Evolutionary conservation across 2,329 filamentous ascomycete genomes (phyloP), one percentile per base, ranked within the genome.

Genomic region (Fusarium sp.): DNA sequence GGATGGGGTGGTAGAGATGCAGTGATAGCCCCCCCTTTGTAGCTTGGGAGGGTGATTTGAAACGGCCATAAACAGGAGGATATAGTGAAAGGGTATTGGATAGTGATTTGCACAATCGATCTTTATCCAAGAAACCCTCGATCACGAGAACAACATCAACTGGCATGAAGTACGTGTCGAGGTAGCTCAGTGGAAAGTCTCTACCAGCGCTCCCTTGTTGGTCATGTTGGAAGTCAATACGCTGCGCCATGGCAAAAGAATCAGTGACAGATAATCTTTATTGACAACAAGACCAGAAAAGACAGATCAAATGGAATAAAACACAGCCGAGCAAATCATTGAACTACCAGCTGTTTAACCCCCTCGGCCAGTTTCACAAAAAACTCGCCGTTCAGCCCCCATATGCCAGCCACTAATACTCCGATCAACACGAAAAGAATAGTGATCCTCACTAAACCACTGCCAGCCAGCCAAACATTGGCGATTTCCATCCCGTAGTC

Each of bases 361-460:
- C 21, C 17, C 33, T 51, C 34, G 47, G 47, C 47, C 22, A 51
- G 9, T 51, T 51, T 51, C 47, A 14, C 5, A 6, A 51, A 22
- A 51, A 51, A 51, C 22, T 51, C 21, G 22, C 47, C 47, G 47
- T 39, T 39, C 34, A 51, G 47, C 47, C 47, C 47, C 47, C 34
- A 51, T 38, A 28, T 9, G 6, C 22, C 14, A 21, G 21, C 34
- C 6, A 51, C 21, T 38, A 51, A 51, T 8, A 10, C 47, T 34
- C 47, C 47, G 34, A 51, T 28, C 34, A 39, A 11, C 22, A 51
- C 15, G 6, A 51, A 17, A 7, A 39, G 22, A 39, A 39, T 5
- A 7, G 34, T 28, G n/a, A 52, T 6, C 24, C 21, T 40, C 2
- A 17, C 14, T 5, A 52, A 7, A 28, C 6, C n/a, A 42, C 22